Percentiles rank a stretch among this genome's conserved stretches.
phyloP scores from a whole-genome alignment of 768 basidiomycete genomes.

The Hortiboletus campestris region DNA sequence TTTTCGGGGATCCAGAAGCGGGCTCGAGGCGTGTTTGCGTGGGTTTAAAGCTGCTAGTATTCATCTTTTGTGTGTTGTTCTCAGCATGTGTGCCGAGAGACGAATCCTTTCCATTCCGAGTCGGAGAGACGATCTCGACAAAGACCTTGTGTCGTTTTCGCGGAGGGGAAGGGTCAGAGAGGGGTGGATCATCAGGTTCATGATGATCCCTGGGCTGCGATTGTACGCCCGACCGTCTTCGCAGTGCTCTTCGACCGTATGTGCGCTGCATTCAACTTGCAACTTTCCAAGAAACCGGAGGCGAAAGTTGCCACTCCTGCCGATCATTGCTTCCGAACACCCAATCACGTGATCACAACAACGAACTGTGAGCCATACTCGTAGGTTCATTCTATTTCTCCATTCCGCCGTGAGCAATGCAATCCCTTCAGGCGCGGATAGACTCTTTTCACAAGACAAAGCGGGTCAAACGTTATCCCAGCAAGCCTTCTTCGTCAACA shows the following conservation, averaged over 20 bases:
- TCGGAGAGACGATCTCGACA: constrained; percentile 29
- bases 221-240: constrained; percentile 9
- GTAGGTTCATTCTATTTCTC: too few relatives aligned
- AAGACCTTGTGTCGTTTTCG: constrained; percentile 34
- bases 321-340: background rate
- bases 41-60: background rate
- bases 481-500: constrained; percentile 45
- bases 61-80: background rate
- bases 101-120: constrained; percentile 1
- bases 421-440: constrained; percentile 54
- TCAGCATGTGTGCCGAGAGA: background rate
- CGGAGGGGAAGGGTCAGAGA: constrained; percentile 9
- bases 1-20: background rate
- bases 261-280: constrained; percentile 32
- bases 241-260: constrained; percentile 32
- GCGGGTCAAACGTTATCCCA: constrained; percentile 51
- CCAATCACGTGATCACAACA: constrained; percentile 7
- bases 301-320: background rate
- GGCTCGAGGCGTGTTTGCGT: background rate
- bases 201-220: background rate
- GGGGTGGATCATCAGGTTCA: background rate
- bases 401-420: constrained; percentile 36
- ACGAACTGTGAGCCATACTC: too few relatives aligned
- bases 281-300: background rate
- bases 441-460: constrained; percentile 67